Evolutionary conservation across 768 basidiomycete genomes (phyloP).

Genomic region (Pisolithus orientalis): DNA sequence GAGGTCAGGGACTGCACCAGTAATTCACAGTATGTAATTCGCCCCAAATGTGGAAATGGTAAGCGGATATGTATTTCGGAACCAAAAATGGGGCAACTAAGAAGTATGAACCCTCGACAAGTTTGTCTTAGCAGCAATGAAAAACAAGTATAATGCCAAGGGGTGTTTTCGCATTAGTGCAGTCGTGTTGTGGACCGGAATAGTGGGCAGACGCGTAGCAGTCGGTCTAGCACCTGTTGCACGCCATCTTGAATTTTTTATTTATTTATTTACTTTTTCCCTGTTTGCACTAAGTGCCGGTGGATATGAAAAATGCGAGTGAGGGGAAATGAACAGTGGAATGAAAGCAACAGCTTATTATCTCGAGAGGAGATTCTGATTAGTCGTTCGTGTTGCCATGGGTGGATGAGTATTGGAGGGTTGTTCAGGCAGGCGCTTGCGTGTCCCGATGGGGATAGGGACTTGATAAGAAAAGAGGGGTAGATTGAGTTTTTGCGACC

Average conservation of each 20-base stretch:
- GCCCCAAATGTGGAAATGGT: not conserved
- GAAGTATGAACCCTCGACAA: constrained; percentile 3
- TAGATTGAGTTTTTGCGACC: not conserved
- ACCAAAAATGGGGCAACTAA: constrained; percentile 12
- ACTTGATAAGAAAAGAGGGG: not conserved
- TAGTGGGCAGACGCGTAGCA: constrained; percentile 22
- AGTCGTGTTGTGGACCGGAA: constrained; percentile 15
- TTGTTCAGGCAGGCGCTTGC: too few relatives aligned
- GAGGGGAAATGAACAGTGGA: not conserved
- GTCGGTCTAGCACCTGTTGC: not conserved
- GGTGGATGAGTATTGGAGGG: not conserved
- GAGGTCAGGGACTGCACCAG: not conserved
- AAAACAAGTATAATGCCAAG: constrained; percentile 9
- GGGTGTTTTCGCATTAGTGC: too few relatives aligned
- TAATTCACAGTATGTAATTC: not conserved
- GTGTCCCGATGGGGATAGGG: not conserved
- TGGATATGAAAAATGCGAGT: not conserved
- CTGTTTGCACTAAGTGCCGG: not conserved
- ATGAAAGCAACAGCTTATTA: not conserved
- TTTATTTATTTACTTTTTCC: constrained; percentile 17
- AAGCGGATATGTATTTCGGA: constrained; percentile 5
- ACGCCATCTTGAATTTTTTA: constrained; percentile 9
- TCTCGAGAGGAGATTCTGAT: not conserved
- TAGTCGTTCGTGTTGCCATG: not conserved
- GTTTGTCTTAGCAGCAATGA: constrained; percentile 21